Percentiles rank a stretch among this genome's conserved stretches.
These are phyloP conservation scores for Talaromyces nanjingensis DNA, from an alignment of 495 filamentous ascomycete species.

Conservation along the genomic window DNA sequence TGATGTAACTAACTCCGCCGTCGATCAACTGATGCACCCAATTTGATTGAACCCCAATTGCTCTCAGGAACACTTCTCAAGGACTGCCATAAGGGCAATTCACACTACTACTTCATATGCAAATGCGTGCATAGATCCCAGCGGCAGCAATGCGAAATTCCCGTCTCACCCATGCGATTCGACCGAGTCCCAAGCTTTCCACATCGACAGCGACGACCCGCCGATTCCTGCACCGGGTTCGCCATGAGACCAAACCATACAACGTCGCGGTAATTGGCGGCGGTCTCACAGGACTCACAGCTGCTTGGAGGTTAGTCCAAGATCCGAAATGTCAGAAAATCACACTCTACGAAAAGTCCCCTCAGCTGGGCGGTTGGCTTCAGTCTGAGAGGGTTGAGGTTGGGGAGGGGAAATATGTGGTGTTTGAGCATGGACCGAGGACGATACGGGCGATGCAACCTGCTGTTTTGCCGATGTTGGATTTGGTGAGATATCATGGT, in stretches of 20 bases:
- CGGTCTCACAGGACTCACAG: slow-evolving; percentile 83
- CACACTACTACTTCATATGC: not conserved
- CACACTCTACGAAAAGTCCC: slow-evolving; percentile 69
- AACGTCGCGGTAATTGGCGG: slow-evolving; percentile 73
- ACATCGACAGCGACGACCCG: not conserved
- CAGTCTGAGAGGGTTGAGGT: slow-evolving; percentile 59
- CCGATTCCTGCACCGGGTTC: not conserved
- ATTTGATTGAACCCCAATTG: not conserved
- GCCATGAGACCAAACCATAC: slow-evolving; percentile 22
- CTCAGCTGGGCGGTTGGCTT: slow-evolving; percentile 78
- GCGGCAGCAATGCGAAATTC: slow-evolving; percentile 9
- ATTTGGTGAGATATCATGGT: slow-evolving; percentile 41
- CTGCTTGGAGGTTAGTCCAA: slow-evolving; percentile 65
- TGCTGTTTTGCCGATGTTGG: slow-evolving; percentile 40
- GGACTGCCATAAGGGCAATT: not conserved
- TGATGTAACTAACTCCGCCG: not conserved
- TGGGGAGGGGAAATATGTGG: slow-evolving; percentile 44
- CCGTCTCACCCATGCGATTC: slow-evolving; percentile 7
- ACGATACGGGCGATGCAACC: slow-evolving; percentile 55
- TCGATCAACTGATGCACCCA: not conserved
- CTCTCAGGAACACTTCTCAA: not conserved
- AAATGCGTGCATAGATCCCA: not conserved
- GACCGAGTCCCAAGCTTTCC: slow-evolving; percentile 4
- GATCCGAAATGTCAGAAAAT: slow-evolving; percentile 54
- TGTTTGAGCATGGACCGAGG: slow-evolving; percentile 83